A percentile compares a stretch with the other conserved stretches of the same genome.
phyloP scores from a whole-genome alignment of 2,329 filamentous ascomycete species.

The Curvularia sp. region DNA sequence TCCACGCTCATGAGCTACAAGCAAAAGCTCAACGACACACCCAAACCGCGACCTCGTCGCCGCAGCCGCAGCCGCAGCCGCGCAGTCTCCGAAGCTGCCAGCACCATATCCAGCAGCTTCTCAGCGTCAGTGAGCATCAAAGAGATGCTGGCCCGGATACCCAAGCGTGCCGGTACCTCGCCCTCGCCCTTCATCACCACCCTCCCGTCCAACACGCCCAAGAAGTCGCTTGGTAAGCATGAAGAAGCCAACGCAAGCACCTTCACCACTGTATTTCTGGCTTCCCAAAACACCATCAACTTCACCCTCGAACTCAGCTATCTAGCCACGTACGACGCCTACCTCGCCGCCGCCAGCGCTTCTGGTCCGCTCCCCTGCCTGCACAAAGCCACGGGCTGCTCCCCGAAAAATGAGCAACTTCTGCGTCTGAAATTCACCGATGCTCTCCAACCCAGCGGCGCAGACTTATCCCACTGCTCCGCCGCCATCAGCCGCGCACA shows the following conservation, averaged over 20 bases:
- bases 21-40: conserved; percentile 23
- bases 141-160: conserved; percentile 30
- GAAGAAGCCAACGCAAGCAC: conserved; percentile 21
- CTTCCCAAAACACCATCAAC: conserved; percentile 30
- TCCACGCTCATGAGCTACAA: conserved; percentile 30
- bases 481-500: conserved; percentile 9
- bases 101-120: conserved; percentile 22
- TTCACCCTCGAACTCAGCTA: conserved; percentile 37
- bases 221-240: conserved; percentile 20
- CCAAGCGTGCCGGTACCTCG: conserved; percentile 25
- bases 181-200: conserved; percentile 22
- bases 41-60: conserved; percentile 21
- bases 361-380: conserved; percentile 32
- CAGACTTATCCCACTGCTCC: conserved; percentile 4
- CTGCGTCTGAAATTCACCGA: conserved; percentile 26
- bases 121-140: conserved; percentile 30
- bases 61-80: conserved; percentile 12
- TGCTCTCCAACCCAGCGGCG: not conserved
- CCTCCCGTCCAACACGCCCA: not conserved
- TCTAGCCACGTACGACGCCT: conserved; percentile 20
- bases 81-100: conserved; percentile 12
- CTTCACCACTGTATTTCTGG: conserved; percentile 28
- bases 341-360: conserved; percentile 16
- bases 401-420: conserved; percentile 32
- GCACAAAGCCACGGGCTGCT: conserved; percentile 38